phyloP scores from a whole-genome alignment of 495 filamentous ascomycete genomes.

The Ramalina intermedia region DNA sequence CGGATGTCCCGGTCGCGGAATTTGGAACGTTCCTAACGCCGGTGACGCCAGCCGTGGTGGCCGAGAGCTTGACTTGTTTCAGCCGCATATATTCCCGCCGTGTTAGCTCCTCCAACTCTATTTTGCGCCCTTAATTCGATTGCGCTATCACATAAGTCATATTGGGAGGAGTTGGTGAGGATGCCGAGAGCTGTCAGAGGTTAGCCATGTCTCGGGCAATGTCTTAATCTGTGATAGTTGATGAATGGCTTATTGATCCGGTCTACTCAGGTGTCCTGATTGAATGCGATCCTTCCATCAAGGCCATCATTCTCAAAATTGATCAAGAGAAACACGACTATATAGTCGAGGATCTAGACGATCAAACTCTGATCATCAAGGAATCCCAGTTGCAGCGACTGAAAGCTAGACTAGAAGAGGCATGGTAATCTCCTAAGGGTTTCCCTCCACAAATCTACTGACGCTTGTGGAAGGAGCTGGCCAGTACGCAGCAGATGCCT shows the following conservation, averaged over 20 bases:
- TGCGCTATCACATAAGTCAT: too few species aligned
- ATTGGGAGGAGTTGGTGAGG: not conserved
- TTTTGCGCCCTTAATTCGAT: too few species aligned
- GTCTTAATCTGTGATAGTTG: not conserved
- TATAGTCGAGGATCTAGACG: conserved; percentile 64
- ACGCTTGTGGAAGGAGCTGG: conserved; percentile 27
- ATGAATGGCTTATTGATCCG: too few species aligned
- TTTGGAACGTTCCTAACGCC: too few species aligned
- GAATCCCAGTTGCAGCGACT: conserved; percentile 47
- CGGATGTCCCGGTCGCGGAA: too few species aligned
- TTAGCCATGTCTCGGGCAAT: conserved; percentile 4
- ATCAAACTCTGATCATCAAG: conserved; percentile 55
- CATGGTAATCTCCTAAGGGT: conserved; percentile 19
- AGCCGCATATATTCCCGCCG: too few species aligned
- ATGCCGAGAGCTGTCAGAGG: conserved; percentile 39
- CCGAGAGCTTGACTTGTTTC: too few species aligned
- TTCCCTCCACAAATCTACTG: not conserved
- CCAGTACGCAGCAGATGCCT: conserved; percentile 39
- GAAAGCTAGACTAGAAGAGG: conserved; percentile 46
- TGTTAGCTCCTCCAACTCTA: too few species aligned
- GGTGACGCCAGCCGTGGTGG: too few species aligned
- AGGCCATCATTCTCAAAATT: conserved; percentile 61
- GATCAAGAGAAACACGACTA: conserved; percentile 53
- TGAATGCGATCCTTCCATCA: conserved; percentile 65
- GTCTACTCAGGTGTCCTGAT: conserved; percentile 47